A percentile compares a stretch with the other conserved stretches of the same genome.
Conservation (phyloP, 1,284 basidiomycete genomes). For the Irpex rosettiformis region DNA sequence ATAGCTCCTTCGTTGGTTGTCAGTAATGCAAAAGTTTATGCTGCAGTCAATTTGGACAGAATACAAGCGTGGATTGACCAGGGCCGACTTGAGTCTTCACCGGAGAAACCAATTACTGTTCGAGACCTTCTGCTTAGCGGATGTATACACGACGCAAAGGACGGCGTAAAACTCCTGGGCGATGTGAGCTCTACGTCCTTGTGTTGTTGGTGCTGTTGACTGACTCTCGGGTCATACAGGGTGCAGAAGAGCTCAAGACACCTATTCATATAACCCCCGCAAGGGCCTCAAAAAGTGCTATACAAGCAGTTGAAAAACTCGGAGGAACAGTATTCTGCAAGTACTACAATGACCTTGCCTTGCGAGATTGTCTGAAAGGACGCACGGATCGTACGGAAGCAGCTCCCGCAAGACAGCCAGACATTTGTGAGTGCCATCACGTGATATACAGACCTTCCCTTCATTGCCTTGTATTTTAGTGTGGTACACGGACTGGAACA, state of each 20-base stretch:
- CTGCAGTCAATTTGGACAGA: constrained; percentile 83
- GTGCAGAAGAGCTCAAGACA: constrained; percentile 63
- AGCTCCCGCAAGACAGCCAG: constrained; percentile 78
- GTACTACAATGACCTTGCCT: constrained; percentile 86
- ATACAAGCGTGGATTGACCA: constrained; percentile 91
- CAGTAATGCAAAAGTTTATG: constrained; percentile 73
- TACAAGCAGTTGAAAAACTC: constrained; percentile 76
- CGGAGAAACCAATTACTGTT: constrained; percentile 86
- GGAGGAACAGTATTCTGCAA: constrained; percentile 89
- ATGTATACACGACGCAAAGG: constrained; percentile 84
- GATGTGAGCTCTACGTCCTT: constrained; percentile 48
- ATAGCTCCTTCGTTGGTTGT: neutral
- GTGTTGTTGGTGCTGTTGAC: neutral
- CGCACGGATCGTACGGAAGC: constrained; percentile 67
- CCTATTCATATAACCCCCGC: constrained; percentile 84
- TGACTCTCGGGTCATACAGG: constrained; percentile 37
- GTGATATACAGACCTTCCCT: constrained; percentile 8
- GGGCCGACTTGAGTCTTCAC: constrained; percentile 76
- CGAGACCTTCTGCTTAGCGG: constrained; percentile 82
- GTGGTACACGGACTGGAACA: constrained; percentile 73
- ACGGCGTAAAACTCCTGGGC: constrained; percentile 91
- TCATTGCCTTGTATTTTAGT: constrained; percentile 36
- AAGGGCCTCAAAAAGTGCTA: constrained; percentile 84
- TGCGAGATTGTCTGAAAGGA: constrained; percentile 79
- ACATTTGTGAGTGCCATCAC: constrained; percentile 64